A percentile compares a stretch with the other conserved stretches of the same genome.
phyloP scores from a whole-genome alignment of 108 stramenopile species.

The Skeletonema tropicum region DNA sequence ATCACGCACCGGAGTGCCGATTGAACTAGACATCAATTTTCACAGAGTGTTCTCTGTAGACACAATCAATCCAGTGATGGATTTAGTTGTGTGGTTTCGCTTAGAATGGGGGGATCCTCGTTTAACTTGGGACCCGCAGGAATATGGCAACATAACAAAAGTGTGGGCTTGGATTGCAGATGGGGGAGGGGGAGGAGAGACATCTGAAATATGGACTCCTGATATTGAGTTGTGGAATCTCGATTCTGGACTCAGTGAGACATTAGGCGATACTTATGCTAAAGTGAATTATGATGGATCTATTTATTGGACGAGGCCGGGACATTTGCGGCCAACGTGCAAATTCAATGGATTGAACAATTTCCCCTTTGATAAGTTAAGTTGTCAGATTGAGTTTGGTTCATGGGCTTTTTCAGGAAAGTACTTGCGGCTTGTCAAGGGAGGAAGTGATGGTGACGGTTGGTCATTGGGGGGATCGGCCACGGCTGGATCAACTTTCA shows the following conservation, averaged over 20 bases:
- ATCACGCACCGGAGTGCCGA: slow-evolving; percentile 29
- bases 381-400: slow-evolving; percentile 46
- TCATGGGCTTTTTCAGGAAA: slow-evolving; percentile 40
- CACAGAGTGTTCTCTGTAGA: slow-evolving; percentile 41
- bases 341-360: slow-evolving; percentile 43
- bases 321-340: slow-evolving; percentile 40
- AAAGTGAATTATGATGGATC: slow-evolving; percentile 26
- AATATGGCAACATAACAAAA: slow-evolving; percentile 28
- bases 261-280: slow-evolving; percentile 42
- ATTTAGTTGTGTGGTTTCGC: slow-evolving; percentile 53
- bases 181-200: slow-evolving; percentile 43
- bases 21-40: slow-evolving; percentile 49
- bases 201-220: slow-evolving; percentile 57
- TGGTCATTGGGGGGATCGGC: not conserved
- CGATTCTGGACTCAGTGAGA: slow-evolving; percentile 11
- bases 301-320: slow-evolving; percentile 49
- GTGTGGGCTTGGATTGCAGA: slow-evolving; percentile 41
- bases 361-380: slow-evolving; percentile 49
- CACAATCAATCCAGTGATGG: slow-evolving; percentile 28
- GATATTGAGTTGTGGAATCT: slow-evolving; percentile 55
- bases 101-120: slow-evolving; percentile 48
- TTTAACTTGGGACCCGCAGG: slow-evolving; percentile 36
- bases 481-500: slow-evolving; percentile 49
- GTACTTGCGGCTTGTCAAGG: slow-evolving; percentile 26
- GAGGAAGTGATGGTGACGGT: slow-evolving; percentile 20